These are phyloP conservation scores for Podila clonocystis DNA, from an alignment of 192 early-diverging fungal genomes.

Conservation along the genomic window DNA sequence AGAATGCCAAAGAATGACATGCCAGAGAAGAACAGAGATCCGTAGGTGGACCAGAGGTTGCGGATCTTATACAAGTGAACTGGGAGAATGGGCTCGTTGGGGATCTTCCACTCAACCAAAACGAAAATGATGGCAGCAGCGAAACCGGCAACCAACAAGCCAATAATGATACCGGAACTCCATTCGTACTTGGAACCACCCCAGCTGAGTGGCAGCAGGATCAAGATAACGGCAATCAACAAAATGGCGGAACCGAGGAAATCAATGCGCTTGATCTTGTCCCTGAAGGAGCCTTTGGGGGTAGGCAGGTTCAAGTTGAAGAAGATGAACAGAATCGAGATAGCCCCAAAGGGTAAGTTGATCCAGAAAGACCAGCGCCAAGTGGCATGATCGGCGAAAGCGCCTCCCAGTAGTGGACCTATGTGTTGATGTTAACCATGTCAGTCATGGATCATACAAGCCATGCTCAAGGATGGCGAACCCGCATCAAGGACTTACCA, in stretches of 20 bases:
- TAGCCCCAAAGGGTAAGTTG: slow-evolving; percentile 53
- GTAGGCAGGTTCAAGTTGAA: slow-evolving; percentile 62
- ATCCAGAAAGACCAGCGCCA: slow-evolving; percentile 85
- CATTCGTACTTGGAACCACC: slow-evolving; percentile 71
- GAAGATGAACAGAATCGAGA: slow-evolving; percentile 52
- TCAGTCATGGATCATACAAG: too few species aligned
- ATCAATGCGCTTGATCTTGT: slow-evolving; percentile 71
- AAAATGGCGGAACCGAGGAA: slow-evolving; percentile 65
- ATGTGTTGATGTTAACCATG: slow-evolving; percentile 4
- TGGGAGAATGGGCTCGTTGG: slow-evolving; percentile 67
- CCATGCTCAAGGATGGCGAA: too few species aligned
- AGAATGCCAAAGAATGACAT: slow-evolving; percentile 66
- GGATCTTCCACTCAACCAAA: slow-evolving; percentile 64
- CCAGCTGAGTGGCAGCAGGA: slow-evolving; percentile 71
- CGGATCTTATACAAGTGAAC: slow-evolving; percentile 60
- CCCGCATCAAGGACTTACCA: too few species aligned
- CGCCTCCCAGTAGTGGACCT: slow-evolving; percentile 76
- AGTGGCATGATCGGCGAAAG: slow-evolving; percentile 68
- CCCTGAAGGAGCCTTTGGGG: slow-evolving; percentile 47
- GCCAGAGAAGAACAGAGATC: slow-evolving; percentile 63
- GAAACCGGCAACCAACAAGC: slow-evolving; percentile 62
- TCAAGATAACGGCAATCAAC: slow-evolving; percentile 56
- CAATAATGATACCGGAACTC: slow-evolving; percentile 63
- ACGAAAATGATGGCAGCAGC: slow-evolving; percentile 54
- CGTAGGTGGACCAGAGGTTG: slow-evolving; percentile 63